A percentile compares a stretch with the other conserved stretches of the same genome.
phyloP scores from a whole-genome alignment of 2,329 filamentous ascomycete species.

The Pestalotiopsis sp. region DNA sequence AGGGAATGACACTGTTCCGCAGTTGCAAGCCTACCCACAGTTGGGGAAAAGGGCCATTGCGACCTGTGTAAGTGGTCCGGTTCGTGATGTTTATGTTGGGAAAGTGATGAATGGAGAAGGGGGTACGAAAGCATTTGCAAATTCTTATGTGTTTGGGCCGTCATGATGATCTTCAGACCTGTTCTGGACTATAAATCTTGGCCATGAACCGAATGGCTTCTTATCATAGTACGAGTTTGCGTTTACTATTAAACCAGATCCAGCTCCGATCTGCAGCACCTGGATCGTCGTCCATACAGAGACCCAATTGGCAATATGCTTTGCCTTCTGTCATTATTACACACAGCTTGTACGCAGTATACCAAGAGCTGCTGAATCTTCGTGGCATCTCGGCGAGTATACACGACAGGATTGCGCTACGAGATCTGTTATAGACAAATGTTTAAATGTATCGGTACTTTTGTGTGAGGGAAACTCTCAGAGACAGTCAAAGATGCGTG shows the following conservation, averaged over 20 bases:
- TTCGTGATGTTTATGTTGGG: background rate
- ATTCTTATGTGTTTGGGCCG: background rate
- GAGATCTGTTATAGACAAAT: background rate
- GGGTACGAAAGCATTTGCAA: background rate
- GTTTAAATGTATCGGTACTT: conserved; percentile 10
- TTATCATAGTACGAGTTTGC: too few species aligned
- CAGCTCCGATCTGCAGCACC: too few species aligned
- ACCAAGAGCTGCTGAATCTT: background rate
- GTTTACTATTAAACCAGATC: too few species aligned
- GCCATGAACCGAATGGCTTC: background rate
- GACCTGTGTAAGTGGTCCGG: background rate
- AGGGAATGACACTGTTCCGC: background rate
- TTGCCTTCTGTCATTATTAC: too few species aligned
- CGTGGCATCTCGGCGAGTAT: background rate
- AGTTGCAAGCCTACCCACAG: background rate
- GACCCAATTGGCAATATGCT: too few species aligned
- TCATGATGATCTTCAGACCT: background rate
- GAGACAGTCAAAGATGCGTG: background rate
- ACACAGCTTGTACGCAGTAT: too few species aligned
- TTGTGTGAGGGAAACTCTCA: background rate
- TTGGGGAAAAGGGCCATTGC: background rate
- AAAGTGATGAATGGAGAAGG: background rate
- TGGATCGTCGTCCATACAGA: too few species aligned
- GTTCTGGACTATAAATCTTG: background rate
- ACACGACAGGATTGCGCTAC: background rate